Evolutionary conservation across 495 filamentous ascomycete species (phyloP).

Genomic region (Schizothecium vesticola): DNA sequence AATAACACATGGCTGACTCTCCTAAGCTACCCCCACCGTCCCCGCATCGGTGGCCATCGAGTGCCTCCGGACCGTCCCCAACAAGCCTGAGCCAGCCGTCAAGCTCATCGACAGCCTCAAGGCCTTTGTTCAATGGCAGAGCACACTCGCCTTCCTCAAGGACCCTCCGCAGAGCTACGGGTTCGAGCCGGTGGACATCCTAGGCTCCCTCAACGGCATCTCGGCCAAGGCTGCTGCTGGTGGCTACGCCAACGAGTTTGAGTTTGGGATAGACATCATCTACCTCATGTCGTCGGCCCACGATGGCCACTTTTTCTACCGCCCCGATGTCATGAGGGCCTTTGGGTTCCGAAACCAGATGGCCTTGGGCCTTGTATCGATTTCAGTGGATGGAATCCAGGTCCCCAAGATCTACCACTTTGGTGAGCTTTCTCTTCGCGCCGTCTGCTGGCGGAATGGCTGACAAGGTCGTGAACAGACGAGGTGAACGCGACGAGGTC

Average conservation of each 20-base stretch:
- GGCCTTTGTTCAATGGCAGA: constrained; percentile 34
- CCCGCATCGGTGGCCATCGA: constrained; percentile 24
- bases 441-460: not conserved
- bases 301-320: constrained; percentile 44
- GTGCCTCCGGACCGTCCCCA: constrained; percentile 31
- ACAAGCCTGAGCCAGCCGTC: constrained; percentile 22
- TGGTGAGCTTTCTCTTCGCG: constrained; percentile 11
- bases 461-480: not conserved
- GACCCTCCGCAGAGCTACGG: constrained; percentile 37
- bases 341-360: constrained; percentile 26
- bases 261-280: constrained; percentile 44
- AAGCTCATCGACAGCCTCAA: constrained; percentile 32
- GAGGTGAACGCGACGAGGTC: not conserved
- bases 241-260: constrained; percentile 43
- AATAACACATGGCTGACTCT: not conserved
- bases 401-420: constrained; percentile 29
- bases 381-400: constrained; percentile 27
- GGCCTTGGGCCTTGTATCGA: constrained; percentile 23
- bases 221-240: constrained; percentile 18
- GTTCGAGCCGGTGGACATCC: constrained; percentile 36
- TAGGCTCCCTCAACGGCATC: constrained; percentile 35
- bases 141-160: constrained; percentile 40
- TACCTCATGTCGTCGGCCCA: constrained; percentile 39
- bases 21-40: constrained; percentile 21
- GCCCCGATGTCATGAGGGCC: constrained; percentile 25